A percentile compares a stretch with the other conserved stretches of the same genome.
Evolutionary conservation across 495 filamentous ascomycete species (phyloP).

Genomic region (Penicillium manginii): DNA sequence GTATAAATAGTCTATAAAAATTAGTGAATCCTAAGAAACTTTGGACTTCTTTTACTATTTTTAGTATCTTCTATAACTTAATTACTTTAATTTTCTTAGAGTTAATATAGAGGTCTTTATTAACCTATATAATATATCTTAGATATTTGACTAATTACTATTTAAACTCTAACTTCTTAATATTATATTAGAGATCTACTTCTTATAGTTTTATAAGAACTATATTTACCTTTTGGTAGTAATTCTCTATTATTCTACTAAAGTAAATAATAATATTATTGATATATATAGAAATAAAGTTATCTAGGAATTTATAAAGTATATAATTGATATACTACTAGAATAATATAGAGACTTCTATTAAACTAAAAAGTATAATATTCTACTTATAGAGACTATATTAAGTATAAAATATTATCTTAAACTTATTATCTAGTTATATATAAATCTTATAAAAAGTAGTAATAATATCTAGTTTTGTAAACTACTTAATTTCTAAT

Average conservation of each 20-base stretch:
- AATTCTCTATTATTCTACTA: neutral
- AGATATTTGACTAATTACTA: constrained; percentile 12
- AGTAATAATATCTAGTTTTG: constrained; percentile 23
- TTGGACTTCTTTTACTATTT: no score
- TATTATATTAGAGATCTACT: constrained; percentile 13
- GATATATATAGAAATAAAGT: constrained; percentile 33
- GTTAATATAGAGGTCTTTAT: constrained; percentile 14
- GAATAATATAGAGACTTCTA: constrained; percentile 22
- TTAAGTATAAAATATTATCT: constrained; percentile 38
- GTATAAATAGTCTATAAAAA: no score
- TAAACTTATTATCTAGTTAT: constrained; percentile 27
- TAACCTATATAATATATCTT: constrained; percentile 9
- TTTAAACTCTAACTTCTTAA: no score
- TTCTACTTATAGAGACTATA: constrained; percentile 31
- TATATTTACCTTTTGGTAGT: neutral
- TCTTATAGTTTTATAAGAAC: constrained; percentile 13
- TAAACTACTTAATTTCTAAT: no score
- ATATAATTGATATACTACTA: constrained; percentile 36
- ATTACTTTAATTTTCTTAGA: no score
- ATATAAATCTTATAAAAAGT: no score
- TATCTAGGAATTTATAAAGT: constrained; percentile 25
- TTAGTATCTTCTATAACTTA: no score
- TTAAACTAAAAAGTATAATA: constrained; percentile 23
- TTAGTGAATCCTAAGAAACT: no score
- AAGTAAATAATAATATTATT: constrained; percentile 37